phyloP scores from a whole-genome alignment of 164 flowering plant genomes.

The Litsea cubeba region DNA sequence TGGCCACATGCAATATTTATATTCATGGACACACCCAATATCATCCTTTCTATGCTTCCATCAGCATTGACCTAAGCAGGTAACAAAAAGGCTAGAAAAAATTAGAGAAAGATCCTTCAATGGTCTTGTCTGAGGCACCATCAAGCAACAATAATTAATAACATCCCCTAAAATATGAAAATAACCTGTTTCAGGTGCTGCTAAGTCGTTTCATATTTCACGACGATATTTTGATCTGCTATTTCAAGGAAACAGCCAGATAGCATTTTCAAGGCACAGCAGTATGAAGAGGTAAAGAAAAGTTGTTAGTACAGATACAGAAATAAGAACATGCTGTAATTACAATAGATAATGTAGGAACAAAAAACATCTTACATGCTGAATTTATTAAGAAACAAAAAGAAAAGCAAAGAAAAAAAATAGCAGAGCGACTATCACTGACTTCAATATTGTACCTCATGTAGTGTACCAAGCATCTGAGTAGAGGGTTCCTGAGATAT shows the following conservation, averaged over 20 bases:
- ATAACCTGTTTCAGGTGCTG: no score
- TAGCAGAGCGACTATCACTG: not conserved
- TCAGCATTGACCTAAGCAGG: no score
- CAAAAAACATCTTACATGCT: no score
- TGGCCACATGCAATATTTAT: no score
- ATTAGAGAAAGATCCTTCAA: no score
- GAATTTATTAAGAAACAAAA: no score
- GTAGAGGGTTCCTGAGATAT: conserved; percentile 39
- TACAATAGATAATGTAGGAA: not conserved
- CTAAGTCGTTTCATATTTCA: no score
- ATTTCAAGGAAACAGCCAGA: not conserved
- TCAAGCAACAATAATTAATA: not conserved
- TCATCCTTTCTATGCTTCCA: no score
- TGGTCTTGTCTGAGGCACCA: not conserved
- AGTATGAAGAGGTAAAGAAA: not conserved
- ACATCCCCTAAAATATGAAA: not conserved
- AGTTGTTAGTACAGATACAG: not conserved
- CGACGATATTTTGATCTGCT: not conserved
- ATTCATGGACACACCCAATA: no score
- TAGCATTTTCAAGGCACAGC: not conserved
- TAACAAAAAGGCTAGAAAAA: no score
- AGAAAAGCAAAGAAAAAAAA: not conserved
- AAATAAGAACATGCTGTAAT: not conserved
- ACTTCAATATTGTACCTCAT: conserved; percentile 41
- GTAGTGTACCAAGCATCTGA: conserved; percentile 44